Evolutionary conservation across 2,329 filamentous ascomycete species (phyloP).

Genomic region (Verticillium nubilum): DNA sequence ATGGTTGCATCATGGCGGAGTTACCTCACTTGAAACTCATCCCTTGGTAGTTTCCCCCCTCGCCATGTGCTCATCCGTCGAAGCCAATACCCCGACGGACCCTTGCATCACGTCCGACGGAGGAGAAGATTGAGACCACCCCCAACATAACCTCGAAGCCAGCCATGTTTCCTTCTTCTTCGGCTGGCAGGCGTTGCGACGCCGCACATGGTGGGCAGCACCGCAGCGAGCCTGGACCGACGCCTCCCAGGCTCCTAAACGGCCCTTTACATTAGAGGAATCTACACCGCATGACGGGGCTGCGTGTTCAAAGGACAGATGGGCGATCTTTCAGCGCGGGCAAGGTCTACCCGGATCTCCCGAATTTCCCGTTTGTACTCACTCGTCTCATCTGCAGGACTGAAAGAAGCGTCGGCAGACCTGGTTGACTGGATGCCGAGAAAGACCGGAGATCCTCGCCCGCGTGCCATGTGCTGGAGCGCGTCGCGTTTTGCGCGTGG

Average conservation of each 20-base stretch:
- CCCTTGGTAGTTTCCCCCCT: background rate
- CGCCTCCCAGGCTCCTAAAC: background rate
- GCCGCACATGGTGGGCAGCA: background rate
- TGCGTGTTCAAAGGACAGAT: background rate
- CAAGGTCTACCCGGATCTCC: background rate
- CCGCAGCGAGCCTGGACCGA: background rate
- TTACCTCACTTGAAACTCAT: too few species aligned
- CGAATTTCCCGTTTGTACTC: too few species aligned
- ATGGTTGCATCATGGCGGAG: too few species aligned
- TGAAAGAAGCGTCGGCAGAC: too few species aligned
- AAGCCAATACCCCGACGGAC: background rate
- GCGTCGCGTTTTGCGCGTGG: background rate
- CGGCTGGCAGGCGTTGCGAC: background rate
- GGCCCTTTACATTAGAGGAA: background rate
- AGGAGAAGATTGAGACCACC: background rate
- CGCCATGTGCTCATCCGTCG: background rate
- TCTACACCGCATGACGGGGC: background rate
- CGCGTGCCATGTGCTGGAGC: background rate
- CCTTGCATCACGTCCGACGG: background rate
- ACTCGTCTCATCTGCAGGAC: too few species aligned
- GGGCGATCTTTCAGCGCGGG: background rate
- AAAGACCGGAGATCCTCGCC: background rate
- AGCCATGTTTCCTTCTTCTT: background rate
- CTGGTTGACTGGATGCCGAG: background rate
- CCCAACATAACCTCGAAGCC: background rate